Conservation (phyloP, 441 rosid genomes). For the Aquilaria agallochum region DNA sequence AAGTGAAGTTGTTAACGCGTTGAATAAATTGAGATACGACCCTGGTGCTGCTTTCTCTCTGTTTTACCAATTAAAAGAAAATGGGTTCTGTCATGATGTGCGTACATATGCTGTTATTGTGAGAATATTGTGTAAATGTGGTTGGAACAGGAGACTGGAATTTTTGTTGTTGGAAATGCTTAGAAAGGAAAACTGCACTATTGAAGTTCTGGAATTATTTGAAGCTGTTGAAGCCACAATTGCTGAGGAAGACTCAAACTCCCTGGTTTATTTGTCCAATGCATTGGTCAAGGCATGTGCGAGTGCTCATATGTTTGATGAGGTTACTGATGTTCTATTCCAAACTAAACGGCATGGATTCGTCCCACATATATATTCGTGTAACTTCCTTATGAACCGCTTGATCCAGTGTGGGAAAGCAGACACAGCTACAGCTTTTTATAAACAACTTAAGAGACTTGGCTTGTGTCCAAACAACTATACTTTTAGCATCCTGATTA, state of each 20-base stretch:
- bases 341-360: conserved; percentile 31
- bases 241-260: conserved; percentile 18
- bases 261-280: conserved; percentile 31
- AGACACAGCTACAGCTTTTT: conserved; percentile 44
- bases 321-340: conserved; percentile 48
- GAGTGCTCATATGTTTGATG: conserved; percentile 48
- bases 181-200: conserved; percentile 20
- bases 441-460: conserved; percentile 40
- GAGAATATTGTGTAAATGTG: conserved; percentile 35
- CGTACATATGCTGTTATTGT: conserved; percentile 45
- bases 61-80: conserved; percentile 28
- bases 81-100: conserved; percentile 34
- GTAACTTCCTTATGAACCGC: conserved; percentile 63
- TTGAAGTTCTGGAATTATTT: conserved; percentile 39
- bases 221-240: conserved; percentile 23
- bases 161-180: conserved; percentile 38
- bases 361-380: conserved; percentile 37
- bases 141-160: conserved; percentile 38
- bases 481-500: conserved; percentile 50
- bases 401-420: conserved; percentile 36
- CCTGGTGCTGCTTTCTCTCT: conserved; percentile 33
- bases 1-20: conserved; percentile 17
- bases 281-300: conserved; percentile 55
- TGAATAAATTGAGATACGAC: conserved; percentile 17
- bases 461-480: conserved; percentile 50